phyloP scores from a whole-genome alignment of 306 rosid genomes.

The Acmispon strigosus region DNA sequence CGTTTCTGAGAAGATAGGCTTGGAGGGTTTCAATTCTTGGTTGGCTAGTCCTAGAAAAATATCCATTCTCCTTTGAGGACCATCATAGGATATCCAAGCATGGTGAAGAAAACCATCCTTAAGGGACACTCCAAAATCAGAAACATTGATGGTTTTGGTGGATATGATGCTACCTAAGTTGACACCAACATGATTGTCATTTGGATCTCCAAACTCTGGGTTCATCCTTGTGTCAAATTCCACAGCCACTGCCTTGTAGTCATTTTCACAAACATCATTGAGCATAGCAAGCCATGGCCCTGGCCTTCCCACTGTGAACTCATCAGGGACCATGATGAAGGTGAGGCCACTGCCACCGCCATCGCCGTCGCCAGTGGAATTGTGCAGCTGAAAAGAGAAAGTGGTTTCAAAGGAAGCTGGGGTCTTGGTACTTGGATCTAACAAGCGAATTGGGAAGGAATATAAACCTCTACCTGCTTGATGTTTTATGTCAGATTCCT shows the following conservation, averaged over 20 bases:
- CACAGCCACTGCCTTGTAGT: slow-evolving; percentile 57
- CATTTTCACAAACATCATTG: slow-evolving; percentile 64
- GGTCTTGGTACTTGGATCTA: slow-evolving; percentile 45
- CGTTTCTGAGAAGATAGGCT: slow-evolving; percentile 46
- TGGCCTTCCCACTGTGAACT: slow-evolving; percentile 73
- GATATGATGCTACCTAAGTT: slow-evolving; percentile 61
- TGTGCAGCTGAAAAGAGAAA: slow-evolving; percentile 53
- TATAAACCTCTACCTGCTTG: slow-evolving; percentile 73
- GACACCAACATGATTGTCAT: slow-evolving; percentile 75
- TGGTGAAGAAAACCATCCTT: slow-evolving; percentile 40
- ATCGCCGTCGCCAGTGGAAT: slow-evolving; percentile 13
- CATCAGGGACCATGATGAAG: slow-evolving; percentile 73
- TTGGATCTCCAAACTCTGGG: slow-evolving; percentile 66
- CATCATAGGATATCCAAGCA: slow-evolving; percentile 54
- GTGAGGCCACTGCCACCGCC: slow-evolving; percentile 69
- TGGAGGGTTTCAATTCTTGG: slow-evolving; percentile 31
- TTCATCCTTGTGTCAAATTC: slow-evolving; percentile 64
- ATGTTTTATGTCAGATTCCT: slow-evolving; percentile 35
- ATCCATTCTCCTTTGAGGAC: slow-evolving; percentile 50
- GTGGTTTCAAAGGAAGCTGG: slow-evolving; percentile 69
- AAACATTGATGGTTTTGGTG: slow-evolving; percentile 39
- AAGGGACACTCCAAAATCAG: slow-evolving; percentile 45
- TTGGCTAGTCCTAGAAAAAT: slow-evolving; percentile 38
- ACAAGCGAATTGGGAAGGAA: slow-evolving; percentile 54
- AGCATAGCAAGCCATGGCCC: slow-evolving; percentile 88